Percentiles rank a stretch among this genome's conserved stretches.
These are phyloP conservation scores for Diaporthe sp. DNA, from an alignment of 2,329 filamentous ascomycete genomes.

Conservation along the genomic window DNA sequence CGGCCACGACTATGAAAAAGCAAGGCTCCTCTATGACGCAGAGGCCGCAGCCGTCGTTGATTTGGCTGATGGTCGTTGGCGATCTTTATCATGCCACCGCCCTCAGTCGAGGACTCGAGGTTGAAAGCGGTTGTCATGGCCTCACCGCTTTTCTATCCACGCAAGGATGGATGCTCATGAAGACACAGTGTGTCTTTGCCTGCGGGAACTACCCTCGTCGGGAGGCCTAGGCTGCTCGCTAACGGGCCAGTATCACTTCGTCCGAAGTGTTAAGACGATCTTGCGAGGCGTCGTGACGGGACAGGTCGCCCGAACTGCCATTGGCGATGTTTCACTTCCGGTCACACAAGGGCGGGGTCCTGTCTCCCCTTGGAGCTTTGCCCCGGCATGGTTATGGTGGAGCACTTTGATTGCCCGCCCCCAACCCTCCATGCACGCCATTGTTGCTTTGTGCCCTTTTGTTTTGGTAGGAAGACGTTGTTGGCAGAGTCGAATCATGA, in stretches of 20 bases:
- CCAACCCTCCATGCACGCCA: constrained; percentile 10
- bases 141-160: neutral
- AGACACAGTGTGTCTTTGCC: constrained; percentile 18
- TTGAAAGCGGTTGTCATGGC: neutral
- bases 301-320: constrained; percentile 34
- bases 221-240: constrained; percentile 17
- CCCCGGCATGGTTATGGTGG: constrained; percentile 24
- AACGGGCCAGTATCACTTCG: constrained; percentile 31
- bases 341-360: constrained; percentile 42
- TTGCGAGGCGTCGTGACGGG: constrained; percentile 25
- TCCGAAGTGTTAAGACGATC: constrained; percentile 36
- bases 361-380: constrained; percentile 30
- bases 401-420: constrained; percentile 18
- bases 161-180: constrained; percentile 5
- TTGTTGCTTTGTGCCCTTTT: constrained; percentile 7
- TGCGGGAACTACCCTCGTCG: constrained; percentile 3
- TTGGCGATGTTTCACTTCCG: constrained; percentile 41
- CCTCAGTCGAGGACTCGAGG: constrained; percentile 1
- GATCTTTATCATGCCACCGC: neutral
- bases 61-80: neutral
- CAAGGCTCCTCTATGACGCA: constrained; percentile 11
- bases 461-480: neutral
- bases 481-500: constrained; percentile 4
- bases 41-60: neutral
- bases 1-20: constrained; percentile 1